Evolutionary conservation across 1,284 basidiomycete species (phyloP).

Genomic region (Pascua guehoae): DNA sequence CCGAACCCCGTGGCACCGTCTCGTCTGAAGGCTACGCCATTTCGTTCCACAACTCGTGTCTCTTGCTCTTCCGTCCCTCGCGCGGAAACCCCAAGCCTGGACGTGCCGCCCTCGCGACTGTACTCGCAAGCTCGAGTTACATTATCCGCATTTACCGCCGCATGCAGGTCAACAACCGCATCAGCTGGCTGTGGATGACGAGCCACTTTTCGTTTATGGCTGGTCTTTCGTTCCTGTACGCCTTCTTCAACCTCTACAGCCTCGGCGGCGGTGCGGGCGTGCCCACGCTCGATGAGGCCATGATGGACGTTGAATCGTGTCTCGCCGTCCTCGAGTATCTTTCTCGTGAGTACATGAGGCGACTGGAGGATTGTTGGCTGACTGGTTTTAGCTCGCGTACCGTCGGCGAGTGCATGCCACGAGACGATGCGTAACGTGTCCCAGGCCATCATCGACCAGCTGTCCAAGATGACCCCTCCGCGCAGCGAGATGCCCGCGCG

Average conservation of each 20-base stretch:
- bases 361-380: background rate
- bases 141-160: slow-evolving; percentile 50
- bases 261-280: slow-evolving; percentile 45
- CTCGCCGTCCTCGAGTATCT: slow-evolving; percentile 47
- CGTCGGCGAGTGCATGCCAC: slow-evolving; percentile 47
- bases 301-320: slow-evolving; percentile 49
- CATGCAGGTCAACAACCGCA: slow-evolving; percentile 50
- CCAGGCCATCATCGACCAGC: slow-evolving; percentile 44
- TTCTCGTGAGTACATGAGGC: slow-evolving; percentile 36
- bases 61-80: slow-evolving; percentile 49
- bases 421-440: slow-evolving; percentile 47
- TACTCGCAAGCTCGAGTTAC: slow-evolving; percentile 49
- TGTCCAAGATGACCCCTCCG: slow-evolving; percentile 34
- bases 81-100: slow-evolving; percentile 48
- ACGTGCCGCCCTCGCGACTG: slow-evolving; percentile 44
- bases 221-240: slow-evolving; percentile 50
- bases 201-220: slow-evolving; percentile 49
- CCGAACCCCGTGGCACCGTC: slow-evolving; percentile 47
- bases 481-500: slow-evolving; percentile 15
- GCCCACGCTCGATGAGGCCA: slow-evolving; percentile 46
- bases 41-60: slow-evolving; percentile 50
- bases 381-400: slow-evolving; percentile 40
- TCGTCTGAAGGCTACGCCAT: slow-evolving; percentile 50
- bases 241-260: slow-evolving; percentile 49
- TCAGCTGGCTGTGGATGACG: slow-evolving; percentile 51